Percentiles rank a stretch among this genome's conserved stretches.
Evolutionary conservation across 192 early-diverging fungal species (phyloP).

Genomic region (Rhizophagus sp.): DNA sequence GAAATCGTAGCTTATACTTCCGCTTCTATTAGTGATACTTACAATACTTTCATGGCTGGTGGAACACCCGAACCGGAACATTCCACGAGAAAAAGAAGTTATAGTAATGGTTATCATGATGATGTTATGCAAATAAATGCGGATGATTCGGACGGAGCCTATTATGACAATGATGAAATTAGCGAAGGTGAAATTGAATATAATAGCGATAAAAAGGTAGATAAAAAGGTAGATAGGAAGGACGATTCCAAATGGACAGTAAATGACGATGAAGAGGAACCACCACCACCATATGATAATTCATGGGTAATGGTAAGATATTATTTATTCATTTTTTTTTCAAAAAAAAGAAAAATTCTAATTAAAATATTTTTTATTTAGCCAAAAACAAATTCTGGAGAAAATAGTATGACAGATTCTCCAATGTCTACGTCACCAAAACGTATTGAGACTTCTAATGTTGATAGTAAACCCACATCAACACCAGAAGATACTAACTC

Average conservation of each 20-base stretch:
- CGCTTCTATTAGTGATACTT: no score
- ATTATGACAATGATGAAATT: no score
- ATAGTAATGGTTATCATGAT: no score
- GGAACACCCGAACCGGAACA: no score
- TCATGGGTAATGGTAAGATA: not conserved
- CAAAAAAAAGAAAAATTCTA: not conserved
- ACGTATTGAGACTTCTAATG: not conserved
- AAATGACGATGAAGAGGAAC: constrained; percentile 24
- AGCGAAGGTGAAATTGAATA: no score
- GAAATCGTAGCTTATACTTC: no score
- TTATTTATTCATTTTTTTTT: not conserved
- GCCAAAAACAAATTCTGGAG: not conserved
- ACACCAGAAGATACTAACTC: not conserved
- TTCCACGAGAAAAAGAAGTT: no score
- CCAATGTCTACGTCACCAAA: not conserved
- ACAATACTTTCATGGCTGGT: no score
- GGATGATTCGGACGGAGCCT: no score
- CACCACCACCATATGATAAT: constrained; percentile 31
- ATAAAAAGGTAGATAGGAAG: no score
- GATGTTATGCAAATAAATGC: no score
- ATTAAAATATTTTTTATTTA: not conserved
- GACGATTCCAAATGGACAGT: not conserved
- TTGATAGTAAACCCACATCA: not conserved
- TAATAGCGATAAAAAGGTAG: no score
- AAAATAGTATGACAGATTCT: not conserved